Percentiles rank a stretch among this genome's conserved stretches.
Conservation (phyloP, 768 basidiomycete genomes). For the Termitomyces sp. region DNA sequence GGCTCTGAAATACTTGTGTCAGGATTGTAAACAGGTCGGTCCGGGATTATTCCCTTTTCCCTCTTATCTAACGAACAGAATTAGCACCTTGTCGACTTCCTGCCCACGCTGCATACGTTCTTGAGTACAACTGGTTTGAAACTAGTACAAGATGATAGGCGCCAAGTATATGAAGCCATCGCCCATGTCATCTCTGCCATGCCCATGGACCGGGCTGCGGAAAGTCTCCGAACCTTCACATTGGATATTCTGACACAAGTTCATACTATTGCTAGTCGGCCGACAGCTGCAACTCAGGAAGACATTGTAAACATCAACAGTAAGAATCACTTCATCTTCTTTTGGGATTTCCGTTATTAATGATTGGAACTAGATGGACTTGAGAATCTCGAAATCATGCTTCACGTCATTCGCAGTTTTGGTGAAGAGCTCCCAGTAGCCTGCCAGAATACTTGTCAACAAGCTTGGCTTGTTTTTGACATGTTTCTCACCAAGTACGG, state of each 20-base stretch:
- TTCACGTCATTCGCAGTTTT: constrained; percentile 75
- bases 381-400: constrained; percentile 91
- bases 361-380: constrained; percentile 54
- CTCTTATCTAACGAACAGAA: not conserved
- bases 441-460: constrained; percentile 72
- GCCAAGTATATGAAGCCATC: constrained; percentile 93
- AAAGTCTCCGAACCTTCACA: constrained; percentile 81
- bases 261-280: constrained; percentile 54
- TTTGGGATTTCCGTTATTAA: not conserved
- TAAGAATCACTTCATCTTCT: constrained; percentile 30
- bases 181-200: constrained; percentile 93
- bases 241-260: constrained; percentile 78
- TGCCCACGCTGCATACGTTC: constrained; percentile 90
- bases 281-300: constrained; percentile 54
- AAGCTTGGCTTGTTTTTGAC: constrained; percentile 84
- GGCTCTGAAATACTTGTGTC: constrained; percentile 93
- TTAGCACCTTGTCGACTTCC: constrained; percentile 85
- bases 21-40: constrained; percentile 85
- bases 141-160: constrained; percentile 79
- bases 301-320: constrained; percentile 65
- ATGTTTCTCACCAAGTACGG: constrained; percentile 75
- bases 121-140: constrained; percentile 73
- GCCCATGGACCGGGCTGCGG: constrained; percentile 84
- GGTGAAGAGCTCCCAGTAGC: constrained; percentile 76
- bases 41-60: not conserved